phyloP scores from a whole-genome alignment of 2,329 filamentous ascomycete genomes.

The Botrytis porri region DNA sequence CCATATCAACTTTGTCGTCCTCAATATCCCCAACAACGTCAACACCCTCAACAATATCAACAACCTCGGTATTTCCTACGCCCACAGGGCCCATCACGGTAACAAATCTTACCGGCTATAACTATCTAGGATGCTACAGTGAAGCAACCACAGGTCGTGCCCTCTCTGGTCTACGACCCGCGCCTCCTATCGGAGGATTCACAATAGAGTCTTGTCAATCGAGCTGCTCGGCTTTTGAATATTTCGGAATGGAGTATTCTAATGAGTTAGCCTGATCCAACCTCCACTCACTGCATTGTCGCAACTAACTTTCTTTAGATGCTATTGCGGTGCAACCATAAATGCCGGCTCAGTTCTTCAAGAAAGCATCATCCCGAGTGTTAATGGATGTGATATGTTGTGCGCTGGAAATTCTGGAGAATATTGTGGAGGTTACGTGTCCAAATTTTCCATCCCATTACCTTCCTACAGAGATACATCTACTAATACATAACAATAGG shows the following conservation, averaged over 20 bases:
- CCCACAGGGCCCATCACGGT: constrained; percentile 45
- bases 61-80: not conserved
- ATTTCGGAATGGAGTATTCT: constrained; percentile 34
- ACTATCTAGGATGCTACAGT: constrained; percentile 47
- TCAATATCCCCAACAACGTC: not conserved
- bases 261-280: constrained; percentile 19
- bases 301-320: constrained; percentile 11
- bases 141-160: constrained; percentile 47
- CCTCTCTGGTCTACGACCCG: constrained; percentile 35
- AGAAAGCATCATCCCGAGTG: constrained; percentile 20
- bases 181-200: constrained; percentile 28
- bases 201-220: constrained; percentile 37
- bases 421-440: constrained; percentile 36
- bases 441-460: not conserved
- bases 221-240: constrained; percentile 36
- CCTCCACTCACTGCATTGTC: not conserved
- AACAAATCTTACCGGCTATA: constrained; percentile 44
- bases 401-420: constrained; percentile 36
- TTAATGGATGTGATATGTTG: constrained; percentile 29
- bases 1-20: not conserved
- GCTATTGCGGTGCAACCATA: constrained; percentile 33
- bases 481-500: not conserved
- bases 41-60: not conserved
- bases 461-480: not conserved
- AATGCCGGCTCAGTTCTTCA: constrained; percentile 21